Percentiles rank a stretch among this genome's conserved stretches.
phyloP scores from a whole-genome alignment of 78 protist genomes.

The Monosiga brevicollis region DNA sequence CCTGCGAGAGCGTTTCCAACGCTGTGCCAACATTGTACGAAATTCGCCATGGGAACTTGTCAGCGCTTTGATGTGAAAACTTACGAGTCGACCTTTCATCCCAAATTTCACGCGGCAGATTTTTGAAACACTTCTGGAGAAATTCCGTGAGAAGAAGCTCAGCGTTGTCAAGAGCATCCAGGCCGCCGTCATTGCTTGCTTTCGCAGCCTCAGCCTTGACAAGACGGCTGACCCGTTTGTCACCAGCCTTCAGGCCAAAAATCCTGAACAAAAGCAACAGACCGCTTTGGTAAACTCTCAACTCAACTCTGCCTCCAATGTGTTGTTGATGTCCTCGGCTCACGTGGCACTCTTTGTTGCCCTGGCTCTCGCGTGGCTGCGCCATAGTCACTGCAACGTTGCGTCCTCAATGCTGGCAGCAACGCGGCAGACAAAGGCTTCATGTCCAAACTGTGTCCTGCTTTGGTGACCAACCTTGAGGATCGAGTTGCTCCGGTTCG shows the following conservation, averaged over 20 bases:
- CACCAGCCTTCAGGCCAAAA: not conserved
- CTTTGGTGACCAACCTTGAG: not conserved
- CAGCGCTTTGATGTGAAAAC: no score
- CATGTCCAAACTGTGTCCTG: not conserved
- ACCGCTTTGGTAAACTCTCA: not conserved
- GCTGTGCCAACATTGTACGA: not conserved
- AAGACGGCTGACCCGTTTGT: not conserved
- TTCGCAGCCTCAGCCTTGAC: not conserved
- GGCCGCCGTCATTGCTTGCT: not conserved
- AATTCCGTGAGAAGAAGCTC: slow-evolving; percentile 19
- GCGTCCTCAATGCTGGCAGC: no score
- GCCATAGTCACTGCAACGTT: no score
- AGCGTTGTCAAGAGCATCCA: not conserved
- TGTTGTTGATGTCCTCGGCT: no score
- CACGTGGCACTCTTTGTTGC: no score
- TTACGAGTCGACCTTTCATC: no score
- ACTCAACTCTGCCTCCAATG: no score
- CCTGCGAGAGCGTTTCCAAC: not conserved
- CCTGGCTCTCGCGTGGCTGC: no score
- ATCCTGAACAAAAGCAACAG: not conserved
- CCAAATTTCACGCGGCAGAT: no score
- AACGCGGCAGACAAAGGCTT: no score
- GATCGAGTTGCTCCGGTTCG: not conserved
- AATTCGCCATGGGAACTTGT: no score
- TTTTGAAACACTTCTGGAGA: not conserved